Conservation (phyloP, 257 asterid genomes). For the Rhazya stricta region DNA sequence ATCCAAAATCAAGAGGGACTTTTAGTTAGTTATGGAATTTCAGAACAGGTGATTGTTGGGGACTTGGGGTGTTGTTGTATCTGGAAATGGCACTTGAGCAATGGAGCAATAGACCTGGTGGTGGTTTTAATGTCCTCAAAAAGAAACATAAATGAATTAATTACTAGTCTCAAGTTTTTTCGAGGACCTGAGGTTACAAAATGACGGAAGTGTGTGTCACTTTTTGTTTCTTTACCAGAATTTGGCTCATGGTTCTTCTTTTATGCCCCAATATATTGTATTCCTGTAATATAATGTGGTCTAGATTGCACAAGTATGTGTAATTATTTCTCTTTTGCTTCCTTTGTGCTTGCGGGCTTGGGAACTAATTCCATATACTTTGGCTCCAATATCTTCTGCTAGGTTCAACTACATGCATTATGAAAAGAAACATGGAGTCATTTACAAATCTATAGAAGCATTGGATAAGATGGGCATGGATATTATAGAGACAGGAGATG, state of each 20-base stretch:
- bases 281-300: background rate
- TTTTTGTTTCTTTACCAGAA: background rate
- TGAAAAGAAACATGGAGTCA: conserved; percentile 79
- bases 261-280: background rate
- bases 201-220: background rate
- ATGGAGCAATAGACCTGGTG: background rate
- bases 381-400: conserved; percentile 7
- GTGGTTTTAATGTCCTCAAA: background rate
- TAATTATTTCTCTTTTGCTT: background rate
- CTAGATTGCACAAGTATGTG: background rate
- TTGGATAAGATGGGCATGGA: conserved; percentile 91
- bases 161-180: background rate
- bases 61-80: background rate
- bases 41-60: background rate
- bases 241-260: background rate
- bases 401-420: conserved; percentile 79
- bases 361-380: background rate
- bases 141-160: background rate
- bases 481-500: conserved; percentile 81
- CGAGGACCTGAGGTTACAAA: background rate
- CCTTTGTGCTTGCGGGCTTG: background rate
- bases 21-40: background rate
- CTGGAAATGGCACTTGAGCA: background rate
- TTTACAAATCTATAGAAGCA: conserved; percentile 84
- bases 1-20: background rate